phyloP scores from a whole-genome alignment of 805 yeast genomes.

The Spathaspora sp. region DNA sequence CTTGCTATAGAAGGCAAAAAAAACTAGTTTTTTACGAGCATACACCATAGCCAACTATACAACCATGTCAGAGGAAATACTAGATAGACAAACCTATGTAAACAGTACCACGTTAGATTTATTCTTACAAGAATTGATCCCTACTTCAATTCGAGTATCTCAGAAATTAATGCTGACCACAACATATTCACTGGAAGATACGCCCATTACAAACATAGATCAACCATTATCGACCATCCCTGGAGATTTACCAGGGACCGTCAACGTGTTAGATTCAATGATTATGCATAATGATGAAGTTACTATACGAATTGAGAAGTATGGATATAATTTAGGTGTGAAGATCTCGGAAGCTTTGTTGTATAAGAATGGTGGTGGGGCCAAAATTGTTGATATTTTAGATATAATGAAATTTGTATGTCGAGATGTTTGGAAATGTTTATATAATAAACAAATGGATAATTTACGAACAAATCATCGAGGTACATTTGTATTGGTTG shows the following conservation, averaged over 20 bases:
- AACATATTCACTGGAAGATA: slow-evolving; percentile 13
- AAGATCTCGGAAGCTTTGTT: slow-evolving; percentile 49
- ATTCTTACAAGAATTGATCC: slow-evolving; percentile 73
- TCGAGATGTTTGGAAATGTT: slow-evolving; percentile 81
- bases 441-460: slow-evolving; percentile 86
- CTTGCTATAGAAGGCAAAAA: too few relatives aligned
- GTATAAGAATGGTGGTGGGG: slow-evolving; percentile 27
- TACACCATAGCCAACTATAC: too few relatives aligned
- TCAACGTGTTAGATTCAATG: slow-evolving; percentile 33
- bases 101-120: slow-evolving; percentile 56
- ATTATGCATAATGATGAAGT: slow-evolving; percentile 45
- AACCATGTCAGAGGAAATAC: slow-evolving; percentile 13
- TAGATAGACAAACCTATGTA: slow-evolving; percentile 37
- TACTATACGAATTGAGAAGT: slow-evolving; percentile 56
- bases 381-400: slow-evolving; percentile 53
- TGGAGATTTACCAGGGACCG: slow-evolving; percentile 41
- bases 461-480: slow-evolving; percentile 89
- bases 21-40: too few relatives aligned
- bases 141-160: slow-evolving; percentile 64
- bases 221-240: slow-evolving; percentile 25
- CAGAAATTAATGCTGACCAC: slow-evolving; percentile 29
- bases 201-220: slow-evolving; percentile 20
- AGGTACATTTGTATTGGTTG: slow-evolving; percentile 77
- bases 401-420: slow-evolving; percentile 91
- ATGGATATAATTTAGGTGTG: slow-evolving; percentile 69